Conservation (phyloP, 1,139 yeast genomes). For the Maudiozyma humilis region DNA sequence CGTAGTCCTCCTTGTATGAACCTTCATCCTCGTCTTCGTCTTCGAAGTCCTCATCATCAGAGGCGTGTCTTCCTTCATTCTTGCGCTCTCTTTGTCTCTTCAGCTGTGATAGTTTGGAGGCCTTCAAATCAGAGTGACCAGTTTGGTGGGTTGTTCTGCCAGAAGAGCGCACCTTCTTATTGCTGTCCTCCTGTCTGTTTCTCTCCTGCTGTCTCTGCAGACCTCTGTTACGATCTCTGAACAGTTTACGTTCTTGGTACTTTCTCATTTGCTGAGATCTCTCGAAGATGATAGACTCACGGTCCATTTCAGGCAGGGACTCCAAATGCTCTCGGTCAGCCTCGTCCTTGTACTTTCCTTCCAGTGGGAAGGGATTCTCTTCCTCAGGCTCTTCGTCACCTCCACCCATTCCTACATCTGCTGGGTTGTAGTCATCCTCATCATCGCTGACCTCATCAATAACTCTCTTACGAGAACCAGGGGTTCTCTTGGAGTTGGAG, state of each 20-base stretch:
- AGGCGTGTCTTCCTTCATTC: conserved; percentile 33
- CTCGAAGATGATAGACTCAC: conserved; percentile 85
- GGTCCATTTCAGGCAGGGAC: conserved; percentile 78
- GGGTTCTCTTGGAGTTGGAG: conserved; percentile 22
- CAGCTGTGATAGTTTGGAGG: conserved; percentile 68
- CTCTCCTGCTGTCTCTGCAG: conserved; percentile 40
- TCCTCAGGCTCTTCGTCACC: conserved; percentile 26
- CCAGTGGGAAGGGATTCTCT: conserved; percentile 79
- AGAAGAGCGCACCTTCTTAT: conserved; percentile 30
- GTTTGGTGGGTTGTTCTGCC: conserved; percentile 28
- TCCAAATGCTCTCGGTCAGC: conserved; percentile 61
- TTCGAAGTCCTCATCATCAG: conserved; percentile 36
- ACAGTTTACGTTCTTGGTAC: conserved; percentile 69
- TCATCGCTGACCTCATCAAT: conserved; percentile 32
- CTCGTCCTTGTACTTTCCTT: conserved; percentile 82
- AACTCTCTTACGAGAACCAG: conserved; percentile 25
- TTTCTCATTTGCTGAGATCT: conserved; percentile 88
- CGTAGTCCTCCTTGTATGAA: conserved; percentile 2
- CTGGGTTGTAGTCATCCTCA: conserved; percentile 34
- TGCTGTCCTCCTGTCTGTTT: conserved; percentile 29
- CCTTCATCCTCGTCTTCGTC: conserved; percentile 25
- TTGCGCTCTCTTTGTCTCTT: conserved; percentile 76
- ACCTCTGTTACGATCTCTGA: conserved; percentile 70
- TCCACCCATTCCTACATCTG: conserved; percentile 12
- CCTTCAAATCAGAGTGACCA: conserved; percentile 36